phyloP scores from a whole-genome alignment of 768 basidiomycete genomes.

The Bullera alba region DNA sequence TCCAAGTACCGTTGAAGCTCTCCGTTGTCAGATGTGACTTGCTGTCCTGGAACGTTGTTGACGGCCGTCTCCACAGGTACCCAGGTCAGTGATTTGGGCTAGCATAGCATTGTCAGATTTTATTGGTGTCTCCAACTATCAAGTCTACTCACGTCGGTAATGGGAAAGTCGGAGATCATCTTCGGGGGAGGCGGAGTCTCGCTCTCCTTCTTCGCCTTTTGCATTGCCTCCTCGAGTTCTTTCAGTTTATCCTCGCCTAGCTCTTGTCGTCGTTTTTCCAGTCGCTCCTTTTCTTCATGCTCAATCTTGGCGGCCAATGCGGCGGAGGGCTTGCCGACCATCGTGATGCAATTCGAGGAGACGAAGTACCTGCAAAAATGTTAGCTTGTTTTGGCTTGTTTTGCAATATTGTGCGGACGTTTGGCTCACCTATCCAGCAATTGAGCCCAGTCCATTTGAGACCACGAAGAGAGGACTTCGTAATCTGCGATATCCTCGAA shows the following conservation, averaged over 20 bases:
- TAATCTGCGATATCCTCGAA: constrained; percentile 76
- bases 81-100: constrained; percentile 74
- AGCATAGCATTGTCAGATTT: not conserved
- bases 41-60: constrained; percentile 31
- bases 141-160: constrained; percentile 61
- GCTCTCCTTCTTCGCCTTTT: constrained; percentile 79
- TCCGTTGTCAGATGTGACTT: constrained; percentile 40
- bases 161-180: constrained; percentile 75
- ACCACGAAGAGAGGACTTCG: constrained; percentile 62
- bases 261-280: constrained; percentile 59
- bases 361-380: constrained; percentile 72
- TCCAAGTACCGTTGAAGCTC: constrained; percentile 60
- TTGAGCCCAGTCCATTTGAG: constrained; percentile 65
- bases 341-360: constrained; percentile 62
- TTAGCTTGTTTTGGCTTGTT: not conserved
- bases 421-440: constrained; percentile 63
- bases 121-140: not conserved
- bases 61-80: constrained; percentile 61
- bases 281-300: constrained; percentile 67
- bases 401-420: not conserved
- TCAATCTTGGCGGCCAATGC: constrained; percentile 72
- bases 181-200: constrained; percentile 72
- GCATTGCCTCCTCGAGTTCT: constrained; percentile 60
- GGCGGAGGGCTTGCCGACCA: constrained; percentile 83
- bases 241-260: constrained; percentile 78